Evolutionary conservation across 2,329 filamentous ascomycete genomes (phyloP), one percentile per base, ranked within the genome.

Genomic region (Cladorrhinum sp.): DNA sequence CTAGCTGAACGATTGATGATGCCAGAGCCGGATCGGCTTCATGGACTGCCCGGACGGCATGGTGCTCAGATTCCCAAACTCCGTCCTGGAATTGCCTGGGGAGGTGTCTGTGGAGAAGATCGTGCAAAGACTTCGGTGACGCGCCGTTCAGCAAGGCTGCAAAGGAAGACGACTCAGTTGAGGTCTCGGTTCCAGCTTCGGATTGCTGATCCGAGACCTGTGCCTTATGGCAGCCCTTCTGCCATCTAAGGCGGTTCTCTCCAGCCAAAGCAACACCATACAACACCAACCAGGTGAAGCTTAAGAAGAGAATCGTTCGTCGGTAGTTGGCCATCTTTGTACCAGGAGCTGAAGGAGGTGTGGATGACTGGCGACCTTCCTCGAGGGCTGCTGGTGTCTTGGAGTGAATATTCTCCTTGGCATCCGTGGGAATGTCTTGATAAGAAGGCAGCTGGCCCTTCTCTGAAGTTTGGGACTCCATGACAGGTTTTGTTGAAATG

Each of bases 31-130:
- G 81, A 69, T 90, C 81, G 64, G 82, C 80, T 49, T 78, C 77
- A 74, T 86, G 82, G 25, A 89, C 79, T 32, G 81, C 84, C 71
- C 89, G 83, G 58, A 89, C 78, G 24, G 86, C 87, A 10, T 81
- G 78, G 65, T 79, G 80, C 68, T 89, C 87, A 64, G 85, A 84
- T 64, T 83, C 80, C 72, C 87, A 90, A 59, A 90, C 81, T 61
- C 88, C 88, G 69, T 90, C 83, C 70, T 85, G 82, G 74, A 87
- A 91, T 69, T 84, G 83, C 52, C 81, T 79, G 50, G 84, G 81
- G 57, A 87, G 78, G 67, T 86, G 81, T 63, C 80, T 77, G 72
- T 90, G 86, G 29, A 92, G 78, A 57, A 89, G 83, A 51, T 82
- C 81, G 72, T 91, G 87, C 57, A 93, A 77, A 48, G 83, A 80